Evolutionary conservation across 495 filamentous ascomycete genomes (phyloP), one percentile per base, ranked within the genome.

Genomic region (Trichoderma virens): DNA sequence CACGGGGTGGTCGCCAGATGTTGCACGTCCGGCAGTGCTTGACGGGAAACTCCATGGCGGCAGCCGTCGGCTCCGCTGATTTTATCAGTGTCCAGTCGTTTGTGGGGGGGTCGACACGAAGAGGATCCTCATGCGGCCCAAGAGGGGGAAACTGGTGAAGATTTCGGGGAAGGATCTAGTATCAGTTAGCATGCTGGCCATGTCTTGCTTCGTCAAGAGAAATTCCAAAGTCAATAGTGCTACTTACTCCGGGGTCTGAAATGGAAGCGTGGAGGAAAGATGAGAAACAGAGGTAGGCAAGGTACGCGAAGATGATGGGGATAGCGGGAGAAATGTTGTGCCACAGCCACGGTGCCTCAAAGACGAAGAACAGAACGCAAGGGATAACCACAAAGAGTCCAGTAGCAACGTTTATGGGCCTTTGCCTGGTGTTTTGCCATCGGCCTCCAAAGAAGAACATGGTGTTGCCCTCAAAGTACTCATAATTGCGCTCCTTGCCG

Each of bases 1-100:
- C 92, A 31, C 94, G 88, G 47, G 93, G 92, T 41, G 94, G 94
- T 2, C 94, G 90, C 94, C 94, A 98, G 66, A 98, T 90, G 69
- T 89, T 89, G 77, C 94, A 98, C 11, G 91, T 93, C 73, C 92
- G 95, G 80, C 94, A 98, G 74, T 94, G 97, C 74, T 98, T 98
- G 64, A 91, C 91, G 0, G 94, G 94, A 20, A 98, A 93, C 71
- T 98, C 94, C 89, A 98, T 96, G 8, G 90, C 91, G 9, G 90
- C 88, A 27, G 87, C 86, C 14, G 78, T 78, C 5, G 87, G 85
- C 9, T 83, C 88, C 23, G 88, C 81, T 7, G 92, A 88, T 66
- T 91, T 90, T 65, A 97, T 88, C 77, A 93, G 85, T 4, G 89
- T 88, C 94, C 94, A 98, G 67, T 92, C 89, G 62, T 89, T 97